Evolutionary conservation across 345 rosid species (phyloP), one percentile per base, ranked within the genome.

Genomic region (Aquilaria sinensis): DNA sequence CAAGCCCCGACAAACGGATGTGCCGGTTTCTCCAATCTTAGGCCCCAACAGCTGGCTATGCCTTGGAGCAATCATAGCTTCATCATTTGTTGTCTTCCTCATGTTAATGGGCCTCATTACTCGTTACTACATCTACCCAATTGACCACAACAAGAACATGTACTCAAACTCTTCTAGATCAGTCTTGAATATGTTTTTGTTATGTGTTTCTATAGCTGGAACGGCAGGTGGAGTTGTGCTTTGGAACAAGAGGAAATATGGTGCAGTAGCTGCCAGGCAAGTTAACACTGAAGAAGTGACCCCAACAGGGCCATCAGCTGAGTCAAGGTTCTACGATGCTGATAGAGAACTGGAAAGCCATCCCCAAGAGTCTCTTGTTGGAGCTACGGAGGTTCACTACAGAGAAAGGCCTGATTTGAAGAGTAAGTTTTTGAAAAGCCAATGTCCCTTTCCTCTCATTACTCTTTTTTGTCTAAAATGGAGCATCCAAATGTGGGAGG

Each of bases 11-110:
- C 49, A 62, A 64, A 74, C 70, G 2, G 96, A 93, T 63, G 65
- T 60, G 56, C 85, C 92, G 6, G 62, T 86, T 30, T 76, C 87
- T 30, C 52, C 87, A 9, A 64, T 82, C 63, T 74, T 93, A 58
- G 98, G 98, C 8, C 79, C 90, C 33, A 87, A 69, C 33, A 61
- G 83, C 60, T 93, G 94, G 96, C 77, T 87, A 45, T 90, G 92
- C 79, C 94, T 90, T 0, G 86, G 74, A 1, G 79, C 82, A 9
- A 69, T 93, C 59, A 76, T 93, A 46, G 74, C 85, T 16, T 85
- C 87, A 57, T 90, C 97, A 1, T 86, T 87, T 53, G 47, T 77
- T 23, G 72, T 76, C 41, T 93, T 87, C 72, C 74, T 88, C 0
- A 15, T 83, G 31, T 67, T 83, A 23, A 80, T 83, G 11, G 96